Evolutionary conservation across 768 basidiomycete genomes (phyloP), one percentile per base, ranked within the genome.

Genomic region (Ramaria sp.): DNA sequence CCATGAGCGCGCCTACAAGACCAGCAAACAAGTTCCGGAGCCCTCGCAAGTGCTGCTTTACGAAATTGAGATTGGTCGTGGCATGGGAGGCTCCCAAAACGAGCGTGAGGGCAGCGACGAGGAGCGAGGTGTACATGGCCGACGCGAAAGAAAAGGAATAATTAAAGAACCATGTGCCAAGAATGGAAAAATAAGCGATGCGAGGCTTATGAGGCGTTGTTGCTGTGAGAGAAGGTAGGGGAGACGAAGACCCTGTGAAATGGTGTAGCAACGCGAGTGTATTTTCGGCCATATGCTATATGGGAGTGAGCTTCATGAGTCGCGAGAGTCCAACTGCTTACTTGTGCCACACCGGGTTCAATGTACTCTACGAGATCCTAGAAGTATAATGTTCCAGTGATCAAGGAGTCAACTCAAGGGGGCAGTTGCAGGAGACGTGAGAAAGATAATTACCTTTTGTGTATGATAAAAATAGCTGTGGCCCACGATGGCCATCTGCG

Each of bases 381-480:
- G n/a, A 22, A 59, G 34, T 37, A 37, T 37, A 2, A 9, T 9
- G 34, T 37, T 37, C 34, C 41, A 2, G 15, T 17, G 13, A 17
- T 37, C n/a, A 20, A 46, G 24, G 1, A 46, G 2, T 2, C 15
- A 19, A 46, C 45, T 10, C 3, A 1, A 46, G n/a, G 5, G 4
- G 34, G 13, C 4, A 27, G 27, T 2, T 27, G 45, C 17, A n/a
- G n/a, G 9, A 13, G 24, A 10, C 3, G 9, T 46, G 45, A 46
- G n/a, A 51, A n/a, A 37, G 10, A 61, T 20, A 47, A 66, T 1
- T 62, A 83, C 86, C 74, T 90, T 90, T 49, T 87, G 83, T 72
- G 91, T 97, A 69, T 97, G 93, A 66, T 96, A 97, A 53, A 91
- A 73, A 67, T 96, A 98, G 62, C 88, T 89, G 68, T 95, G 89